Evolutionary conservation across 2,329 filamentous ascomycete species (phyloP), one percentile per base, ranked within the genome.

Genomic region (Aaosphaeria arxii): DNA sequence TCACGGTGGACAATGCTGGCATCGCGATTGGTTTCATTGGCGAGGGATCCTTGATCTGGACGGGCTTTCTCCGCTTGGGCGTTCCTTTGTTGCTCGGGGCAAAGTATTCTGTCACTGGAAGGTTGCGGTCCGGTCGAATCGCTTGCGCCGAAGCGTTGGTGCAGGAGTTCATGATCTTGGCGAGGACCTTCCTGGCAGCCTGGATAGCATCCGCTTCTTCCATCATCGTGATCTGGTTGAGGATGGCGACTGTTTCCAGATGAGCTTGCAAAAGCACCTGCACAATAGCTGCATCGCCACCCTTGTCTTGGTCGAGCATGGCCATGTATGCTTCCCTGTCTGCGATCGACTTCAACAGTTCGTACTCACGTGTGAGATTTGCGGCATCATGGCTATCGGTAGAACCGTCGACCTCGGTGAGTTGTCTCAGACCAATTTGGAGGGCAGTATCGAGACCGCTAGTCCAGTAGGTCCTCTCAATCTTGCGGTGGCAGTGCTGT

Each of bases 251-350:
- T 2, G 91, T 92, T 61, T 96, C 91, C 58, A 99, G 95, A 62
- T 97, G 92, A 9, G 92, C 89, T 45, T 88, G 86, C 7, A 97
- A 81, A 46, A 99, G 79, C 43, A 89, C 82, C 70, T 96, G 91
- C 62, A 96, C 79, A 55, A 88, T 83, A 13, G 82, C 83, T 17
- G 86, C 83, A 64, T 96, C 91, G 9, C 86, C 87, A 29, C 81
- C 78, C 72, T 87, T 92, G 53, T 97, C 91, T 61, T 94, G 85
- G 46, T 97, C 91, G 7, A 91, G 70, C 17, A 96, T 82, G 45
- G 89, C 85, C 9, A 81, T 75, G 54, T 92, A 82, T 1, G 87
- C 82, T 52, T 97, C 94, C 36, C 89, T 82, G 57, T 89, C 88
- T 42, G 91, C 91, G 58, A 86, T 89, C 7, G 85, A 78, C 72